Evolutionary conservation across 108 stramenopile species (phyloP).

Genomic region (Mayamaea pseudoterrestris): DNA sequence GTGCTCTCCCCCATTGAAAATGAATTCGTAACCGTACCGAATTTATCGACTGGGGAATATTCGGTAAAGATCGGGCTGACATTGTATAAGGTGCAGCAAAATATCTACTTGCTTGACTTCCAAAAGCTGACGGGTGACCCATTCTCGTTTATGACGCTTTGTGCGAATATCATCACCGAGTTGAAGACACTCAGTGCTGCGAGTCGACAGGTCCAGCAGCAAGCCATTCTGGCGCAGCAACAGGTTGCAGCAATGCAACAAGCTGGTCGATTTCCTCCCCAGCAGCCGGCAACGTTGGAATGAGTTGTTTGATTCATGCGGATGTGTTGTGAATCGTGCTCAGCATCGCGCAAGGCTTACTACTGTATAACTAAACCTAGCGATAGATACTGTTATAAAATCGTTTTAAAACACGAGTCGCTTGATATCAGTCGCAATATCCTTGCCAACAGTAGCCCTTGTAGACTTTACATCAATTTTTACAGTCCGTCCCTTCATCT

Average conservation of each 20-base stretch:
- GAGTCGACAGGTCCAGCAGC: slow-evolving; percentile 62
- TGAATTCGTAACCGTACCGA: slow-evolving; percentile 50
- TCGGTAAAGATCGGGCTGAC: slow-evolving; percentile 88
- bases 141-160: slow-evolving; percentile 97
- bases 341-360: too few species aligned
- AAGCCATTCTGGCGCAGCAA: slow-evolving; percentile 39
- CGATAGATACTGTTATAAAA: too few species aligned
- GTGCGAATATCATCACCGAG: slow-evolving; percentile 95
- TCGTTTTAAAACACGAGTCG: background rate
- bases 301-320: too few species aligned
- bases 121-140: slow-evolving; percentile 95
- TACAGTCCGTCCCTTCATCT: slow-evolving; percentile 19
- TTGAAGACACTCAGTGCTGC: slow-evolving; percentile 94
- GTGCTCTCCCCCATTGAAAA: slow-evolving; percentile 53
- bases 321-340: too few species aligned
- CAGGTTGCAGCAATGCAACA: slow-evolving; percentile 51
- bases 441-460: slow-evolving; percentile 18
- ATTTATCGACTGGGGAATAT: slow-evolving; percentile 73
- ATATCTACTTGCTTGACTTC: slow-evolving; percentile 96
- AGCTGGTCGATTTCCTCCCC: slow-evolving; percentile 2
- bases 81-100: slow-evolving; percentile 98
- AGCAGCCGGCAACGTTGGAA: too few species aligned
- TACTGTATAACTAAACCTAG: too few species aligned
- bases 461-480: slow-evolving; percentile 41
- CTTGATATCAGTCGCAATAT: slow-evolving; percentile 30